Conservation (phyloP, 805 yeast genomes). For the Hanseniaspora lindneri region DNA sequence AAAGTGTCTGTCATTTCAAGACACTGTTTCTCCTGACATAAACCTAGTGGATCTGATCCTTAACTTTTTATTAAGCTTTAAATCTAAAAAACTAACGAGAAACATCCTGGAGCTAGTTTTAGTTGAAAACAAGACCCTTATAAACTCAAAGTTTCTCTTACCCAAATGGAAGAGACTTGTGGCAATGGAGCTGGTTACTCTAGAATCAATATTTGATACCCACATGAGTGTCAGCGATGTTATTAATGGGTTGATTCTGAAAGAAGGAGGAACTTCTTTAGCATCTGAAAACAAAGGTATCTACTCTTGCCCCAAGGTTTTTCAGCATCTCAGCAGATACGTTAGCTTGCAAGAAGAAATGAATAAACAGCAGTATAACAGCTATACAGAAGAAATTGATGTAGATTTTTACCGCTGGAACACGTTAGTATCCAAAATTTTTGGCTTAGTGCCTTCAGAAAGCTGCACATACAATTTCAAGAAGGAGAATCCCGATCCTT, state of each 20-base stretch:
- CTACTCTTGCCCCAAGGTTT: background rate
- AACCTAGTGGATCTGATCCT: conserved; percentile 39
- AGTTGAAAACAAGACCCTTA: conserved; percentile 26
- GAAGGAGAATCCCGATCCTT: conserved; percentile 13
- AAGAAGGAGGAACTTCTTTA: background rate
- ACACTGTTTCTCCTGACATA: conserved; percentile 37
- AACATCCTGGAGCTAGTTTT: conserved; percentile 49
- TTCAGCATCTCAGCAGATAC: background rate
- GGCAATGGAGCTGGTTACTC: conserved; percentile 14
- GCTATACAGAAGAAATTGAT: background rate
- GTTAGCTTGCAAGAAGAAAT: background rate
- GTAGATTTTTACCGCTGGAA: conserved; percentile 1
- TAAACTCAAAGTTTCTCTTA: background rate
- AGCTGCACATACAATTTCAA: background rate
- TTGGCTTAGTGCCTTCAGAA: background rate
- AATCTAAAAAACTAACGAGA: conserved; percentile 40
- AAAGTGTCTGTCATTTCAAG: conserved; percentile 5
- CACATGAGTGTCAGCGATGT: background rate
- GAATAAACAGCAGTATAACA: background rate
- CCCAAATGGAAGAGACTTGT: conserved; percentile 14
- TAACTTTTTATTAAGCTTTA: conserved; percentile 41
- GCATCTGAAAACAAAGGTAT: background rate
- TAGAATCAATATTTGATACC: background rate
- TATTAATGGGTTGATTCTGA: background rate
- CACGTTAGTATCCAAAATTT: background rate